Base-by-base conservation (phyloP, 139 green algal genomes). In the Microglena sp. region DNA sequence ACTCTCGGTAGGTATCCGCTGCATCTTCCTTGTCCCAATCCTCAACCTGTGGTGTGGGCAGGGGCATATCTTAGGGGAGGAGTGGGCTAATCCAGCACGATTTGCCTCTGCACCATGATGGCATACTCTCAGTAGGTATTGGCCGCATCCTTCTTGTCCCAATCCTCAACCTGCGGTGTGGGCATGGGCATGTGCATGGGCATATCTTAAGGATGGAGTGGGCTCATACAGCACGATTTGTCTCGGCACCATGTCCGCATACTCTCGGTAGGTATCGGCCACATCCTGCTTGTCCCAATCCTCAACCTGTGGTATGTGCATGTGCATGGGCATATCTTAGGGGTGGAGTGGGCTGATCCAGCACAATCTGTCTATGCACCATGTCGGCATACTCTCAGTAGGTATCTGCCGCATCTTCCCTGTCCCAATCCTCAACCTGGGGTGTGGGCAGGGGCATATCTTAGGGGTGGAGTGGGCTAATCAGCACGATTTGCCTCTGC, bases 11-110 rank as follows among this genome's bases (percentile, higher is more conserved):
- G 0, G 79, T 75, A 2, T 66, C 74, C 32, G 74, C 75, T 18
- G 86, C 82, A 1, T 68, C 75, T 22, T 72, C 71, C 35, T 68
- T 64, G 79, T 94, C 84, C 85, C 86, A 92, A 29, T 86, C 78
- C 6, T 78, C 70, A 1, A 84, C 70, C 71, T 77, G 63, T 43
- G 7, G 30, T 22, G 18, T 64, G 56, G 11, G 50, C 50, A 24
- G 68, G 32, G 24, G 22, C 22, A n/a, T 59, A n/a, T 22, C 6
- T 22, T 22, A n/a, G 15, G 50, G 50, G 22, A 11, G 50, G 50
- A 31, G 40, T 64, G 6, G 5, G 5, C 35, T 72, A 72, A n/a
- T 67, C 65, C 64, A 83, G 74, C 30, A 64, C 67, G 22, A 83
- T 75, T 30, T 85, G 77, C 45, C 83, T 33, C 32, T 50, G 6